Evolutionary conservation across 257 asterid species (phyloP).

Genomic region (Schizonepeta tenuifolia): DNA sequence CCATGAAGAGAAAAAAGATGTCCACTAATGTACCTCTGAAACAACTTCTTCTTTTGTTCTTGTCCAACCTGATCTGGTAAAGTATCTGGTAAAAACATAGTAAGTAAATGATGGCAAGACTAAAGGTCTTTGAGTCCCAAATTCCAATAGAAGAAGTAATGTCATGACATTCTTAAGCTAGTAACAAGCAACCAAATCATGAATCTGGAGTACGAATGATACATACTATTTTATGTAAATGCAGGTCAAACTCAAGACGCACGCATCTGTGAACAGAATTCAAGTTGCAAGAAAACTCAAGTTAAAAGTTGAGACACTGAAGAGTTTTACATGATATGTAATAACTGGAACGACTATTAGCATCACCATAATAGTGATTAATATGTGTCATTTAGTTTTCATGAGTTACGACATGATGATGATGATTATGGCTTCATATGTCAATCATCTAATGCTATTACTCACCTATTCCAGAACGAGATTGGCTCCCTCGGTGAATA

Average conservation of each 20-base stretch:
- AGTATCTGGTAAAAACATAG: constrained; percentile 61
- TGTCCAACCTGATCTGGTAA: constrained; percentile 86
- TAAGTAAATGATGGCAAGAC: constrained; percentile 29
- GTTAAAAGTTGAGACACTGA: constrained; percentile 11
- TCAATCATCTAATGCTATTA: constrained; percentile 20
- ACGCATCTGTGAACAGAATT: background rate
- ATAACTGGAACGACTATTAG: constrained; percentile 14
- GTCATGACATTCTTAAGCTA: constrained; percentile 1
- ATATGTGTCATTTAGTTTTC: constrained; percentile 7
- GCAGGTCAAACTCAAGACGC: constrained; percentile 22
- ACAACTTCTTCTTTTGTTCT: constrained; percentile 81
- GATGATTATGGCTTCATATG: constrained; percentile 9
- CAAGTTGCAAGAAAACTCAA: background rate
- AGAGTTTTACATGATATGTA: background rate
- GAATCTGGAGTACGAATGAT: constrained; percentile 15
- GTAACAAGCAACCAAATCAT: constrained; percentile 21
- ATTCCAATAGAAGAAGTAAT: constrained; percentile 12
- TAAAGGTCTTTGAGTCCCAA: constrained; percentile 19
- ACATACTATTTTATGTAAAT: background rate
- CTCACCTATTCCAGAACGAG: constrained; percentile 77
- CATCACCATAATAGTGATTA: background rate
- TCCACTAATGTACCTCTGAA: constrained; percentile 58
- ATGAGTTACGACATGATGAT: background rate
- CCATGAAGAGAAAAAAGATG: constrained; percentile 24
- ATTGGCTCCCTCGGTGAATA: constrained; percentile 69